Conservation (phyloP, 805 yeast genomes). For the Wickerhamomyces ciferrii region DNA sequence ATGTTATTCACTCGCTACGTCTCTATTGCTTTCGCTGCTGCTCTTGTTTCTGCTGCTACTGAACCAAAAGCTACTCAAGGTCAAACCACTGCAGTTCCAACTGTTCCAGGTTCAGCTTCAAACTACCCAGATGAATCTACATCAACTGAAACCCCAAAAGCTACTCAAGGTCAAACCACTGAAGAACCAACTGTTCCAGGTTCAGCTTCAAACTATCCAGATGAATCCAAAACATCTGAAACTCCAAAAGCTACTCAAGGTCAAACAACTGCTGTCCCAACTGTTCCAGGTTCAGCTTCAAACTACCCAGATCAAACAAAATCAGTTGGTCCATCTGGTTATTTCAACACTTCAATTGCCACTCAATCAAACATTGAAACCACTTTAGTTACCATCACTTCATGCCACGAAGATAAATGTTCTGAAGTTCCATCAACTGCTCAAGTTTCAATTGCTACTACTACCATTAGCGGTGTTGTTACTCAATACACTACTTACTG, state of each 20-base stretch:
- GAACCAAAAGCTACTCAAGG: too few relatives aligned
- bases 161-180: conserved; percentile 1
- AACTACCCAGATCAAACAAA: too few relatives aligned
- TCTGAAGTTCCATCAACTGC: conserved; percentile 26
- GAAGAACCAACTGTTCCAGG: not conserved
- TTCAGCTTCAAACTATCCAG: too few relatives aligned
- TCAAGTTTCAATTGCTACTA: conserved; percentile 28
- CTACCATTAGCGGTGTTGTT: conserved; percentile 23
- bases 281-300: too few relatives aligned
- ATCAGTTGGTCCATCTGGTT: not conserved
- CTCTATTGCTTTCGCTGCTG: not conserved
- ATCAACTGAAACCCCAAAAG: conserved; percentile 2
- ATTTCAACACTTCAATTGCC: not conserved
- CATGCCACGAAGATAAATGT: conserved; percentile 28
- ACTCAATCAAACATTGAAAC: conserved; percentile 15
- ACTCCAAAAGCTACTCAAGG: too few relatives aligned
- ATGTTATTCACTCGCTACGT: not conserved
- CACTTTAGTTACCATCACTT: conserved; percentile 30
- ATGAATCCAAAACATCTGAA: too few relatives aligned
- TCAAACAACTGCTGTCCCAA: too few relatives aligned
- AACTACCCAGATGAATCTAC: too few relatives aligned
- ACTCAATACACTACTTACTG: conserved; percentile 10
- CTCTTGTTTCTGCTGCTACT: not conserved
- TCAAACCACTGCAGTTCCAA: too few relatives aligned
- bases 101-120: too few relatives aligned